These are phyloP conservation scores for Ampelomyces quisqualis DNA, from an alignment of 2,329 filamentous ascomycete genomes.

Conservation along the genomic window DNA sequence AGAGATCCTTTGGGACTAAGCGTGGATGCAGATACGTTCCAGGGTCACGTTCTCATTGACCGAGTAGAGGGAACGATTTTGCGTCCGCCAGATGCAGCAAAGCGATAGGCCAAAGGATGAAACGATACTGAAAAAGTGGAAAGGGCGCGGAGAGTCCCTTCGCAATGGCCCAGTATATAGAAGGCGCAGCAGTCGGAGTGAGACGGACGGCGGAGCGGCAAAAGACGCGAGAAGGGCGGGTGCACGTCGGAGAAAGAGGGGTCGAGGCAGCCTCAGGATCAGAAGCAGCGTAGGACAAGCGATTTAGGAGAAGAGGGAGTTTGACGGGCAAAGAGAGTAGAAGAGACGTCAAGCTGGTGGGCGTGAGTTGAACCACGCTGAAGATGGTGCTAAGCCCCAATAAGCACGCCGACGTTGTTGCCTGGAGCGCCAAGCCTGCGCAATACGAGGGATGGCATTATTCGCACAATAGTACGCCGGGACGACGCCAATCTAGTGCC, in stretches of 20 bases:
- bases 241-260: slow-evolving; percentile 19
- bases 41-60: slow-evolving; percentile 31
- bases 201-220: slow-evolving; percentile 34
- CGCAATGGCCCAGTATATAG: slow-evolving; percentile 30
- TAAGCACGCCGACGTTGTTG: slow-evolving; percentile 5
- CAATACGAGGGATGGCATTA: slow-evolving; percentile 3
- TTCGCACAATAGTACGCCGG: slow-evolving; percentile 4
- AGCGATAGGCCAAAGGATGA: slow-evolving; percentile 13
- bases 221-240: slow-evolving; percentile 27
- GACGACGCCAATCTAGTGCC: neutral
- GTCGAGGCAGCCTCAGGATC: slow-evolving; percentile 35
- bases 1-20: slow-evolving; percentile 28
- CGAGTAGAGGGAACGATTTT: slow-evolving; percentile 10
- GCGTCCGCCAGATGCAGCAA: slow-evolving; percentile 8
- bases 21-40: slow-evolving; percentile 16
- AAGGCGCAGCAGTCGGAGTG: slow-evolving; percentile 38
- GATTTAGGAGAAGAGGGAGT: slow-evolving; percentile 6
- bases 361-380: slow-evolving; percentile 19
- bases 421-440: slow-evolving; percentile 4
- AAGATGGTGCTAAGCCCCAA: slow-evolving; percentile 12
- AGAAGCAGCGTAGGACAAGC: neutral
- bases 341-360: slow-evolving; percentile 20
- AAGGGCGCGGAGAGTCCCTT: slow-evolving; percentile 35
- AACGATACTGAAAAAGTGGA: slow-evolving; percentile 14
- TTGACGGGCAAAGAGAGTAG: slow-evolving; percentile 17